A percentile compares a stretch with the other conserved stretches of the same genome.
phyloP scores from a whole-genome alignment of 352 stramenopile genomes.

The Phytophthora agathidicida region DNA sequence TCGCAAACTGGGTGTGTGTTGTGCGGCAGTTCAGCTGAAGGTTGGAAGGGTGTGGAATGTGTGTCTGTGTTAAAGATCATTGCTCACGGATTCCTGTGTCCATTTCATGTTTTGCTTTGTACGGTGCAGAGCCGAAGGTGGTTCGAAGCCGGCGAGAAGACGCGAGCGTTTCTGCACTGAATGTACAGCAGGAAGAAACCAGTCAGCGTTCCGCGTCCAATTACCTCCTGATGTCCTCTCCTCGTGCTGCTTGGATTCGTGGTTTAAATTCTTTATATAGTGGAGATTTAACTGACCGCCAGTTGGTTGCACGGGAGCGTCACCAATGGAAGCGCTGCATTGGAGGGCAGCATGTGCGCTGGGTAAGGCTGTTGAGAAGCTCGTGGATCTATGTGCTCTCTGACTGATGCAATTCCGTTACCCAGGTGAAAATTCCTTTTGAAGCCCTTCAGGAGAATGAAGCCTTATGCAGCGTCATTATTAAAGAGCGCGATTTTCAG shows the following conservation, averaged over 20 bases:
- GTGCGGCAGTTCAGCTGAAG: constrained; percentile 48
- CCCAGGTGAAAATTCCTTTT: constrained; percentile 42
- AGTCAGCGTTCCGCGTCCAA: constrained; percentile 24
- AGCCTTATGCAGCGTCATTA: constrained; percentile 37
- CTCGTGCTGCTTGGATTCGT: constrained; percentile 20
- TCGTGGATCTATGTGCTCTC: neutral
- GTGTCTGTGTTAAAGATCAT: no score
- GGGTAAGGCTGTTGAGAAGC: constrained; percentile 33
- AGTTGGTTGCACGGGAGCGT: constrained; percentile 59
- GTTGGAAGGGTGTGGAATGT: constrained; percentile 19
- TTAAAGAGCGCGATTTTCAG: constrained; percentile 39
- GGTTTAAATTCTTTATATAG: constrained; percentile 14
- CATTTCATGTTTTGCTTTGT: neutral
- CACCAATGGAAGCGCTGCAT: constrained; percentile 80
- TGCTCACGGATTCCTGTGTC: constrained; percentile 5
- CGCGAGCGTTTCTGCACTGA: constrained; percentile 10
- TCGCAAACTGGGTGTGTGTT: constrained; percentile 55
- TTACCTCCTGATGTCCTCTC: constrained; percentile 43
- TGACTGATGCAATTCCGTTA: neutral
- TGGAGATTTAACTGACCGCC: constrained; percentile 48
- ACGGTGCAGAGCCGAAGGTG: constrained; percentile 27
- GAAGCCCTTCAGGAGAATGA: constrained; percentile 30
- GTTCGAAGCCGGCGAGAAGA: constrained; percentile 18
- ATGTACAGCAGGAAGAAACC: constrained; percentile 12
- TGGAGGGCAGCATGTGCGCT: constrained; percentile 36